Conservation (phyloP, 345 rosid species). For the Rhodomyrtus tomentosa region DNA sequence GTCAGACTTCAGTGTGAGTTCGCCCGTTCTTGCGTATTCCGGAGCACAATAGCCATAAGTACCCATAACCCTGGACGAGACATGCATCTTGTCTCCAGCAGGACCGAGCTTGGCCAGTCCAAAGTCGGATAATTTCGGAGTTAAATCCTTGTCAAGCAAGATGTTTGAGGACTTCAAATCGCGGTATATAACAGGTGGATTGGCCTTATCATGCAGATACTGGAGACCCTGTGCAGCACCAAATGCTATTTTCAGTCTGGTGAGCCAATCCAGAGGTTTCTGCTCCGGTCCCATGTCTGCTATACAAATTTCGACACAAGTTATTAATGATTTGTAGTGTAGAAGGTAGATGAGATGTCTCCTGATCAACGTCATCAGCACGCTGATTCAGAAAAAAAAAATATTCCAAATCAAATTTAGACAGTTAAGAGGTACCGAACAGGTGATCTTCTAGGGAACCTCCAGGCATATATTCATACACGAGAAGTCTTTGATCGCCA, state of each 20-base stretch:
- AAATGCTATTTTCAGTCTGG: conserved; percentile 12
- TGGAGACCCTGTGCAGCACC: conserved; percentile 20
- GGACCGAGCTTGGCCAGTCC: conserved; percentile 15
- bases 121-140: conserved; percentile 15
- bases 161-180: conserved; percentile 18
- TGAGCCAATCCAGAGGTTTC: conserved; percentile 8
- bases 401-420: background rate
- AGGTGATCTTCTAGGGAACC: conserved; percentile 16
- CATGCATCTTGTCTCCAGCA: background rate
- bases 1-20: conserved; percentile 15
- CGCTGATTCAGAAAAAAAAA: background rate
- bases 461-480: conserved; percentile 10
- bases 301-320: background rate
- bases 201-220: conserved; percentile 17
- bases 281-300: conserved; percentile 2
- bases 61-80: conserved; percentile 15
- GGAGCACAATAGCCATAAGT: conserved; percentile 21
- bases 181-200: conserved; percentile 15
- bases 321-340: background rate
- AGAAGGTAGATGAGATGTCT: background rate
- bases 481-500: conserved; percentile 20
- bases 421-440: background rate
- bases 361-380: background rate
- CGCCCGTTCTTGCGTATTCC: conserved; percentile 6
- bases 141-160: conserved; percentile 8